Evolutionary conservation across 352 stramenopile genomes (phyloP).

Genomic region (Phytophthora nicotianae): DNA sequence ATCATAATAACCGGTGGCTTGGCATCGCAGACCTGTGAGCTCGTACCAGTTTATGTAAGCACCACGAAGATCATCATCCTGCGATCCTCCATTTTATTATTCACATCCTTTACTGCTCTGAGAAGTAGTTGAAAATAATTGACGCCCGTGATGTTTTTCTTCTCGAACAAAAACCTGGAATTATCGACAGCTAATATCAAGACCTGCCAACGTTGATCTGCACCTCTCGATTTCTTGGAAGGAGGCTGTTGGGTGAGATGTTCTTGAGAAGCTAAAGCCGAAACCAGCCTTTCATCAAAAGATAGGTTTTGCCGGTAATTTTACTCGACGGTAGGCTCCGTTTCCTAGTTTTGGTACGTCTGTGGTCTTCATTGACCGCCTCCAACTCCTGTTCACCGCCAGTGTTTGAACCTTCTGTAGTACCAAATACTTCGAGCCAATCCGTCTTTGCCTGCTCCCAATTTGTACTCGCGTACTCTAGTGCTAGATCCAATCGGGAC

Average conservation of each 20-base stretch:
- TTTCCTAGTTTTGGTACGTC: no score
- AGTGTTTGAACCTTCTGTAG: background rate
- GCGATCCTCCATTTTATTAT: background rate
- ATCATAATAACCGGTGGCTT: background rate
- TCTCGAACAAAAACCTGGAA: background rate
- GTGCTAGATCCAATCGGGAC: background rate
- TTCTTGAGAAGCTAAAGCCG: background rate
- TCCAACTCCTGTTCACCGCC: no score
- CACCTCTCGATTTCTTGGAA: background rate
- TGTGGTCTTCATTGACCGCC: no score
- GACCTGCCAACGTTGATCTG: background rate
- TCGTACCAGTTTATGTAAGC: background rate
- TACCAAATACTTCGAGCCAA: background rate
- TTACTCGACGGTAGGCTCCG: no score
- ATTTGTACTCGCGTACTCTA: background rate
- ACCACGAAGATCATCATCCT: background rate
- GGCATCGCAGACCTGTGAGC: background rate
- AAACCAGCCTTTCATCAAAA: background rate
- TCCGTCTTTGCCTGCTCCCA: background rate
- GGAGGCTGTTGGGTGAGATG: background rate
- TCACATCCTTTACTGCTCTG: background rate
- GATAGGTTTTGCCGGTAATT: no score
- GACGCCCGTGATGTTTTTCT: background rate
- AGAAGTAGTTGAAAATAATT: background rate
- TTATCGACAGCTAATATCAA: background rate